These are phyloP conservation scores for Ambrosia trifida DNA, from an alignment of 129 eudicot genomes.

Conservation along the genomic window DNA sequence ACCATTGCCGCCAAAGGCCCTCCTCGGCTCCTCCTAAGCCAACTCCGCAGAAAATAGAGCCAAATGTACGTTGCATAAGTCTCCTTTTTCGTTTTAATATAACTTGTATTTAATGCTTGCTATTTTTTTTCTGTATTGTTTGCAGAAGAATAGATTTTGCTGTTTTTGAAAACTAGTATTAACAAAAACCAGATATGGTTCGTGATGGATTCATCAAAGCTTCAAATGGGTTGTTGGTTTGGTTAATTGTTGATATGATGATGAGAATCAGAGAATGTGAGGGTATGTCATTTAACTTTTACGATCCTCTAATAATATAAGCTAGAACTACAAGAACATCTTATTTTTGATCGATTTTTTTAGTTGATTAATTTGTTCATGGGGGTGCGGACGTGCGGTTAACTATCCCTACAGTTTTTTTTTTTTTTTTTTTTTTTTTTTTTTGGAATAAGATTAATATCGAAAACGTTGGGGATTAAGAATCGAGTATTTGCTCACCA, in stretches of 20 bases:
- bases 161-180: conserved; percentile 29
- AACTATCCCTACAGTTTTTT: too few species aligned
- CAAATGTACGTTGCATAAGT: conserved; percentile 1
- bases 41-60: conserved; percentile 9
- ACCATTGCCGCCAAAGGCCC: conserved; percentile 38
- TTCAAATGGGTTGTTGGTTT: conserved; percentile 14
- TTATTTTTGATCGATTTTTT: conserved; percentile 1
- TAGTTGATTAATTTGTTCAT: conserved; percentile 12
- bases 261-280: conserved; percentile 13
- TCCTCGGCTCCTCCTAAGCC: conserved; percentile 26
- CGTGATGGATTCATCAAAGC: conserved; percentile 22
- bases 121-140: conserved; percentile 12
- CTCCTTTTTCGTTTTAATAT: too few species aligned
- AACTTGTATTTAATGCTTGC: not conserved
- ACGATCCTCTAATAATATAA: conserved; percentile 1
- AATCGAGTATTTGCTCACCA: not conserved
- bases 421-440: too few species aligned
- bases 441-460: conserved; percentile 5
- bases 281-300: conserved; percentile 24
- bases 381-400: too few species aligned
- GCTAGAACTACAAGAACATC: conserved; percentile 10
- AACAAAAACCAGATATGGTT: conserved; percentile 2
- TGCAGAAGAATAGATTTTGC: conserved; percentile 33
- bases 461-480: not conserved
- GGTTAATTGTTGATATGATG: conserved; percentile 13